phyloP scores from a whole-genome alignment of 2,329 filamentous ascomycete genomes.

The Trichocomaceae sp. region DNA sequence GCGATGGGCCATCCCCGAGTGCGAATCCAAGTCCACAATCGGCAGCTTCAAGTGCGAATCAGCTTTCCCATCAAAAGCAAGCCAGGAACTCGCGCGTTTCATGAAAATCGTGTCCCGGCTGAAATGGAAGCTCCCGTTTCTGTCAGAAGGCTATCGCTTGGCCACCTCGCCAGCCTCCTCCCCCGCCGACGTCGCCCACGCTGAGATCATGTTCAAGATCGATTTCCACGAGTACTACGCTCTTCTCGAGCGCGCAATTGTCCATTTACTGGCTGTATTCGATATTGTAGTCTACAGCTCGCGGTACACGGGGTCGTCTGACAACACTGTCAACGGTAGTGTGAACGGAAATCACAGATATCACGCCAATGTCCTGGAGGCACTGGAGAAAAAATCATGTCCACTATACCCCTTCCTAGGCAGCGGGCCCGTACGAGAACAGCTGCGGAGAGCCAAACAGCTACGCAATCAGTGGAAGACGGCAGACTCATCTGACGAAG shows the following conservation, averaged over 20 bases:
- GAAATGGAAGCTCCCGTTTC: constrained; percentile 58
- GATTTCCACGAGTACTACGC: constrained; percentile 74
- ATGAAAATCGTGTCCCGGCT: constrained; percentile 55
- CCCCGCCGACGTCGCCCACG: constrained; percentile 27
- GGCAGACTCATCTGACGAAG: constrained; percentile 9
- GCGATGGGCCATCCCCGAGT: constrained; percentile 3
- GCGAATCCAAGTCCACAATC: neutral
- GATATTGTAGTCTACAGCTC: constrained; percentile 47
- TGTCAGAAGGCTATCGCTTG: constrained; percentile 51
- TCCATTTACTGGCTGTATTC: constrained; percentile 60
- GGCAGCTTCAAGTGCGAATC: neutral
- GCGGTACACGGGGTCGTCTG: constrained; percentile 15
- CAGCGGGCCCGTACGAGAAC: constrained; percentile 47
- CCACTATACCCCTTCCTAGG: constrained; percentile 55
- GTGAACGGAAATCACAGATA: constrained; percentile 48
- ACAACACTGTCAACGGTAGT: neutral
- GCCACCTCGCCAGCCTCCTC: constrained; percentile 33
- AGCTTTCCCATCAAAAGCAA: constrained; percentile 4
- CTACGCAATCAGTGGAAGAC: constrained; percentile 13
- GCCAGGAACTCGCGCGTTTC: constrained; percentile 50
- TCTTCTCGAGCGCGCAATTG: constrained; percentile 63
- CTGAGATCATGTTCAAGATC: constrained; percentile 66
- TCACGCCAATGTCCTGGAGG: constrained; percentile 62
- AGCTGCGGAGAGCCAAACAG: constrained; percentile 36
- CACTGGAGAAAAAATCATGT: constrained; percentile 52